Evolutionary conservation across 2,329 filamentous ascomycete species (phyloP).

Genomic region (Aspergillus pseudotamarii): DNA sequence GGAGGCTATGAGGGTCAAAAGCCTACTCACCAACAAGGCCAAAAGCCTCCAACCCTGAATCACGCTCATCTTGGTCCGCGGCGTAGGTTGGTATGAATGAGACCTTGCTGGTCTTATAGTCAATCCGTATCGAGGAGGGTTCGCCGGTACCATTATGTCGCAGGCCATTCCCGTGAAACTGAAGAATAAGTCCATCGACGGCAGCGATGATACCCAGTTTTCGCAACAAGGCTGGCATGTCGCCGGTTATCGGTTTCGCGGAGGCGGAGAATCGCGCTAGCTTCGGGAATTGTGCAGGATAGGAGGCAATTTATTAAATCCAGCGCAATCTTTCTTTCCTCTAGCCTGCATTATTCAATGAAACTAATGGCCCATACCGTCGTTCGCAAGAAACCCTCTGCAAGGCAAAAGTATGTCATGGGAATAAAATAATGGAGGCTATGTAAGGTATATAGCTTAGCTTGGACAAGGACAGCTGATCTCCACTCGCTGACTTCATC

Average conservation of each 20-base stretch:
- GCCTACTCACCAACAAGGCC: constrained; percentile 59
- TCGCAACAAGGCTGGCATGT: constrained; percentile 76
- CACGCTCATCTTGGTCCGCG: constrained; percentile 29
- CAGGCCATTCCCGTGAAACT: constrained; percentile 61
- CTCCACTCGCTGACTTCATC: constrained; percentile 6
- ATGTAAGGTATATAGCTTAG: neutral
- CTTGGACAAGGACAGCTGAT: neutral
- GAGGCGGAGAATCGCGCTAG: constrained; percentile 4
- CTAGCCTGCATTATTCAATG: neutral
- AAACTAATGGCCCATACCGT: neutral
- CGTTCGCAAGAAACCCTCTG: neutral
- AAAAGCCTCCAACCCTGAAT: constrained; percentile 50
- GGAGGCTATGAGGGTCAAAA: neutral
- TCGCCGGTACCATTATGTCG: constrained; percentile 54
- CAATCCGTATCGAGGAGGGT: constrained; percentile 65
- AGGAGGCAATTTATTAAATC: neutral
- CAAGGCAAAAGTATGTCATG: neutral
- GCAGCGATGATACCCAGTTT: constrained; percentile 81
- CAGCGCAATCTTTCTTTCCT: neutral
- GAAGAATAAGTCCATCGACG: constrained; percentile 79
- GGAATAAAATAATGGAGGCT: neutral
- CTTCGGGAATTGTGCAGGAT: neutral
- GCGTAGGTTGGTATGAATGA: constrained; percentile 45
- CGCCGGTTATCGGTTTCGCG: constrained; percentile 15
- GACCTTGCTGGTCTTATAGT: constrained; percentile 65